Percentiles rank a stretch among this genome's conserved stretches.
phyloP scores from a whole-genome alignment of 352 stramenopile species.

The Pythium scleroteichum region DNA sequence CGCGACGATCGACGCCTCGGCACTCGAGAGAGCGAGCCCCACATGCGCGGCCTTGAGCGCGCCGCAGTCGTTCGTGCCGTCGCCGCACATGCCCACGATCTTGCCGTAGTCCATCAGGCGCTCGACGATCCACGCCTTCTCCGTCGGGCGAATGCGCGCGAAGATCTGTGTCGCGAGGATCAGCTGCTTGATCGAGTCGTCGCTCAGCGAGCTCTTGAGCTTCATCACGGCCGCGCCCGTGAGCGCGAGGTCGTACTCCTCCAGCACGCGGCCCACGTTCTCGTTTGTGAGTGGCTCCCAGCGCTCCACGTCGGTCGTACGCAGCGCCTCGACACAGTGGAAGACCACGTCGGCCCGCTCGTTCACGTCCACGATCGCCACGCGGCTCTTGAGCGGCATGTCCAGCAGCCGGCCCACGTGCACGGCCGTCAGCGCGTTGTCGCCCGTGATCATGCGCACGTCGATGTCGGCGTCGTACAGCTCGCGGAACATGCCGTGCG shows the following conservation, averaged over 20 bases:
- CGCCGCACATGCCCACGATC: constrained; percentile 54
- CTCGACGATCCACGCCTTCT: constrained; percentile 64
- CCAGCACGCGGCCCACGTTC: constrained; percentile 31
- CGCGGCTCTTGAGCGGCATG: constrained; percentile 40
- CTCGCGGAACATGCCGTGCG: constrained; percentile 59
- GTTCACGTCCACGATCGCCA: constrained; percentile 47
- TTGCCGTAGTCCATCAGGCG: constrained; percentile 44
- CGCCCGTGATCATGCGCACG: constrained; percentile 79
- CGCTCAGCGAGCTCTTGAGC: constrained; percentile 29
- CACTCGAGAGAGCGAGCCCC: constrained; percentile 78
- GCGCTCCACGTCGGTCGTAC: constrained; percentile 24
- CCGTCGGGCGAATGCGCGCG: constrained; percentile 50
- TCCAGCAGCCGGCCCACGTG: constrained; percentile 44
- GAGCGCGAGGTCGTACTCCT: constrained; percentile 44
- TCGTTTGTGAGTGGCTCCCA: constrained; percentile 37
- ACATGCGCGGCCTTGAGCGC: constrained; percentile 86
- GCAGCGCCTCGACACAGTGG: constrained; percentile 38
- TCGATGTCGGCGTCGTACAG: constrained; percentile 64
- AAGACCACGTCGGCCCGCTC: constrained; percentile 27
- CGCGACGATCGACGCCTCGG: constrained; percentile 83
- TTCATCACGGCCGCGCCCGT: constrained; percentile 51
- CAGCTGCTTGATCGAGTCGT: constrained; percentile 41
- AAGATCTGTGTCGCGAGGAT: constrained; percentile 53
- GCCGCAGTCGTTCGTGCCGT: constrained; percentile 84
- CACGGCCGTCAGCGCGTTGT: constrained; percentile 59